A percentile compares a stretch with the other conserved stretches of the same genome.
Evolutionary conservation across 768 basidiomycete species (phyloP).

Genomic region (Daedaleopsis nitida): DNA sequence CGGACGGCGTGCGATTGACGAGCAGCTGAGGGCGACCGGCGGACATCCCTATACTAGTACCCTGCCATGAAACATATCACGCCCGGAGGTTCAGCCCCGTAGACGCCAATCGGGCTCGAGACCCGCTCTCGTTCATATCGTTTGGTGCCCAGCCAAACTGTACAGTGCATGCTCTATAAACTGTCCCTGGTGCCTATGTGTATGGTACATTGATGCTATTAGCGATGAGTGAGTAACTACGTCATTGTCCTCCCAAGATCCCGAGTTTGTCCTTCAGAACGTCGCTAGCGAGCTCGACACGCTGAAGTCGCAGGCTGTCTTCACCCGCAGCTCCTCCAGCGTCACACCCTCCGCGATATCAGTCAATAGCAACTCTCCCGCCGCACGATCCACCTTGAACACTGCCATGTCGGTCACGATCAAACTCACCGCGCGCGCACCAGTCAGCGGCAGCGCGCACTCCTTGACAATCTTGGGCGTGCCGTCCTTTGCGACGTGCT

Average conservation of each 20-base stretch:
- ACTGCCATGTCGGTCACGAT: slow-evolving; percentile 92
- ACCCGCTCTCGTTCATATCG: no score
- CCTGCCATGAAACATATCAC: slow-evolving; percentile 18
- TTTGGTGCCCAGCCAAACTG: no score
- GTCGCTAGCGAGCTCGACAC: slow-evolving; percentile 52
- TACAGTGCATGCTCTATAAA: neutral
- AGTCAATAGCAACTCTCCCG: slow-evolving; percentile 69
- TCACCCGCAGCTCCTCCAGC: slow-evolving; percentile 77
- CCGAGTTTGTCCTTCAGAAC: slow-evolving; percentile 39
- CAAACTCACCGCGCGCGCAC: slow-evolving; percentile 80
- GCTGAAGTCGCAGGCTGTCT: slow-evolving; percentile 82
- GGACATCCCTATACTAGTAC: neutral
- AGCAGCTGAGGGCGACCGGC: neutral
- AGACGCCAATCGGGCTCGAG: no score
- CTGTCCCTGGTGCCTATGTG: neutral
- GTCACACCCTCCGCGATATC: slow-evolving; percentile 84
- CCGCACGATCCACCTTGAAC: slow-evolving; percentile 79
- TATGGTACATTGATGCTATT: slow-evolving; percentile 10
- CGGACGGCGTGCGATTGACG: neutral
- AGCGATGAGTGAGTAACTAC: neutral
- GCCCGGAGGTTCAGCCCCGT: neutral
- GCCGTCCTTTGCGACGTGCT: slow-evolving; percentile 88
- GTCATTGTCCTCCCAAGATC: neutral
- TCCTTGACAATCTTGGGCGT: slow-evolving; percentile 80
- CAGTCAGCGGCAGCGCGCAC: slow-evolving; percentile 85